A percentile compares a stretch with the other conserved stretches of the same genome.
Evolutionary conservation across 768 basidiomycete species (phyloP).

Genomic region (Dentipellis fragilis): DNA sequence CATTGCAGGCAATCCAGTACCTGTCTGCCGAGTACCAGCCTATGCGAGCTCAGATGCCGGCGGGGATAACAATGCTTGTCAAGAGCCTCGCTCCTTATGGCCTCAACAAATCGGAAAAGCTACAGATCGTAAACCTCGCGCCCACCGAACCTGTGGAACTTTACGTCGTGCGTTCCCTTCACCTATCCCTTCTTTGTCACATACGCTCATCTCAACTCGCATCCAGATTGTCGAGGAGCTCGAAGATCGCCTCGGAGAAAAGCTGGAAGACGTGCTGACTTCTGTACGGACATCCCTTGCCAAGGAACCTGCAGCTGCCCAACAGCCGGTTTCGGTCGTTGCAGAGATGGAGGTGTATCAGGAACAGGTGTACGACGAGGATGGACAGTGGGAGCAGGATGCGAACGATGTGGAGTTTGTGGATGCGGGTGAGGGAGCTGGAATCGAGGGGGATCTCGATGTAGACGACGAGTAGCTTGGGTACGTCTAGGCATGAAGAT

Average conservation of each 20-base stretch:
- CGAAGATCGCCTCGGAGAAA: slow-evolving; percentile 67
- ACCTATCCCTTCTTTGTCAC: not conserved
- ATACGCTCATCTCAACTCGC: not conserved
- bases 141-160: slow-evolving; percentile 78
- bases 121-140: slow-evolving; percentile 85
- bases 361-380: slow-evolving; percentile 1
- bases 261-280: slow-evolving; percentile 45
- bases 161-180: slow-evolving; percentile 59
- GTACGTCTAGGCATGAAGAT: no score
- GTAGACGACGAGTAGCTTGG: slow-evolving; percentile 10
- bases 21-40: slow-evolving; percentile 70
- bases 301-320: not conserved
- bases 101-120: slow-evolving; percentile 85
- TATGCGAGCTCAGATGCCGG: slow-evolving; percentile 50
- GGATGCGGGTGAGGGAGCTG: slow-evolving; percentile 13
- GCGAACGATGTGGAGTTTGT: slow-evolving; percentile 8
- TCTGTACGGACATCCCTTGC: slow-evolving; percentile 39
- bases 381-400: slow-evolving; percentile 8
- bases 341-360: not conserved
- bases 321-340: slow-evolving; percentile 1
- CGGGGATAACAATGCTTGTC: slow-evolving; percentile 56
- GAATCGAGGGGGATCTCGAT: slow-evolving; percentile 16
- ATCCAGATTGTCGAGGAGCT: slow-evolving; percentile 86
- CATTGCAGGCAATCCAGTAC: slow-evolving; percentile 69
- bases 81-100: slow-evolving; percentile 55